Evolutionary conservation across 805 yeast genomes (phyloP), one percentile per base, ranked within the genome.

Genomic region (Candida quercuum): DNA sequence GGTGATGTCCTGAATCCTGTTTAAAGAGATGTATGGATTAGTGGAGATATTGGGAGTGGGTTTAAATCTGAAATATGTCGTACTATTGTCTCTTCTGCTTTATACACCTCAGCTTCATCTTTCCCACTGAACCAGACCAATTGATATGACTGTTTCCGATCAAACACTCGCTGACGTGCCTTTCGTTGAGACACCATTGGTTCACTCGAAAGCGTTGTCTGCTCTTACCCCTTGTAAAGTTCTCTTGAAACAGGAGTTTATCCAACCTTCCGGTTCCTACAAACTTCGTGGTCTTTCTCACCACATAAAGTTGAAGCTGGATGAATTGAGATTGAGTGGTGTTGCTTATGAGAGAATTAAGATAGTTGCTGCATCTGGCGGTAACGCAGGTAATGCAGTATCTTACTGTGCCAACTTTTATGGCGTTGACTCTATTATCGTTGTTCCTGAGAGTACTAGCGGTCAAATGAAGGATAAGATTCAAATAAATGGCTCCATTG

Each of bases 251-350:
- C 65, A 69, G 42, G 81, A 76, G 46, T 63, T 59, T 35, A 63
- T 68, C 22, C 81, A 76, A 47, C 81, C 81, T 6, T 65, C 76
- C 11, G 80, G 80, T 1, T 69, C 76, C 39, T 76, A 75, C 59
- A 76, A 76, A 53, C 59, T 74, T 16, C 59, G 81, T 47, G 81
- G 81, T 1, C 62, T 76, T 21, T 78, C 80, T 6, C 51, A 71
- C 41, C 57, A 72, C 30, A 64, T 75, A 24, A 48, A 55, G n/a
- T 46, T 50, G 12, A 57, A 63, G 7, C 54, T 68, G 1, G 52
- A 48, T 3, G 46, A 48, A 14, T 49, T 54, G 25, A 22, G 24
- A 12, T 17, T 26, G 6, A n/a, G 26, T 5, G 64, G 66, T 1
- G 46, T 50, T 20, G 33, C 24, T 2, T 36, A 57, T 4, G 43